phyloP scores from a whole-genome alignment of 257 asterid species.

The Nicotiana noctiflora region DNA sequence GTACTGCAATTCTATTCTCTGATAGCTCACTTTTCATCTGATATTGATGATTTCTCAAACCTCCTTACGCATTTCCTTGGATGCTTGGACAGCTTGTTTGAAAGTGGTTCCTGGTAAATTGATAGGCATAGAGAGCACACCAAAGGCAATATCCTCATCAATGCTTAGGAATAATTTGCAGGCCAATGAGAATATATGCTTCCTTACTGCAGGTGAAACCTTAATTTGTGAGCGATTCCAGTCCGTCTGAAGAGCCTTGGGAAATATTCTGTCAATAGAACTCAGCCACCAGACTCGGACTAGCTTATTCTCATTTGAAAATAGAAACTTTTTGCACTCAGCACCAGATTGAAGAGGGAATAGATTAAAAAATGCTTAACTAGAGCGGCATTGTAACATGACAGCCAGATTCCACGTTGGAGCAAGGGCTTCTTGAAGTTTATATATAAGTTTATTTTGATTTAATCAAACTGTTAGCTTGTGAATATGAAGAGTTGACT shows the following conservation, averaged over 20 bases:
- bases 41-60: constrained; percentile 32
- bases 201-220: constrained; percentile 39
- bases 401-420: neutral
- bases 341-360: constrained; percentile 24
- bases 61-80: constrained; percentile 33
- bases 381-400: neutral
- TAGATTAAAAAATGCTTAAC: neutral
- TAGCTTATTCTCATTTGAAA: constrained; percentile 48
- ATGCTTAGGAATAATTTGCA: constrained; percentile 40
- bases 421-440: neutral
- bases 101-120: constrained; percentile 55
- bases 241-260: constrained; percentile 29
- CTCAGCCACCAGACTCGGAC: constrained; percentile 56
- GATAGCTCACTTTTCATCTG: constrained; percentile 42
- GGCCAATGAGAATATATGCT: constrained; percentile 48
- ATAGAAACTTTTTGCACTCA: constrained; percentile 35
- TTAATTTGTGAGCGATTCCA: constrained; percentile 36
- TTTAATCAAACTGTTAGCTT: neutral
- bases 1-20: constrained; percentile 33
- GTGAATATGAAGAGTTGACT: neutral
- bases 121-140: constrained; percentile 43
- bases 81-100: constrained; percentile 38
- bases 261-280: constrained; percentile 40
- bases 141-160: constrained; percentile 40
- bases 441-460: neutral